Base-by-base conservation (phyloP, 75 land plant species). In the Isoetes taiwanensis region DNA sequence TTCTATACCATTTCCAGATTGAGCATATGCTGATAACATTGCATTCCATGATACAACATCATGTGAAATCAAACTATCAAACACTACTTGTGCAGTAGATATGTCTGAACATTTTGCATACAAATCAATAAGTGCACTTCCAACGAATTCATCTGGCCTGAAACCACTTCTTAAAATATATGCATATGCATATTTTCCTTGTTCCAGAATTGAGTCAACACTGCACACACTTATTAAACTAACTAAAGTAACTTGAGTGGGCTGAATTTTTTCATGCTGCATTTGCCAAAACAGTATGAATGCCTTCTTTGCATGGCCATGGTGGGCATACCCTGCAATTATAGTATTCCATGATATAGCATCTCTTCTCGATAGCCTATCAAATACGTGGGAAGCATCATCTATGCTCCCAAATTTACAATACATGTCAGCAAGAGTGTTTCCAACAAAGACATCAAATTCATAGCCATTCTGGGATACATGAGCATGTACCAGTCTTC, bases 271-370 rank as follows among this genome's bases (percentile, higher is more conserved):
- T 1, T 73, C n/a, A n/a, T n/a, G n/a, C n/a, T n/a, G 41, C 87
- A 83, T 83, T 26, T 26, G 41, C 5, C 59, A 19, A 57, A 80
- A 80, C 1, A 61, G 20, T 23, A 30, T n/a, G 30, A 82, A 38
- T 0, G 30, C 48, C 2, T 76, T 50, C 0, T 29, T 5, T 0
- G 65, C 80, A 28, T 33, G 12, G 1, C 20, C 59, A 50, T 77
- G 58, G 16, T 69, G 72, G 1, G 60, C 60, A 43, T 72, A 78
- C 19, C 72, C 77, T 8, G 66, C 59, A 28, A 83, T 77, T 25
- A 86, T 70, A 10, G 89, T 64, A 63, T 83, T 84, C 93, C 93
- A 86, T 27, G 89, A 75, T 5, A 84, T 76, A 0, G 64, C 39
- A 55, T 86, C 88, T 50, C 68, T 66, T 17, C 64, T 54, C 10